phyloP scores from a whole-genome alignment of 2,329 filamentous ascomycete species.

The Dothistroma pini region DNA sequence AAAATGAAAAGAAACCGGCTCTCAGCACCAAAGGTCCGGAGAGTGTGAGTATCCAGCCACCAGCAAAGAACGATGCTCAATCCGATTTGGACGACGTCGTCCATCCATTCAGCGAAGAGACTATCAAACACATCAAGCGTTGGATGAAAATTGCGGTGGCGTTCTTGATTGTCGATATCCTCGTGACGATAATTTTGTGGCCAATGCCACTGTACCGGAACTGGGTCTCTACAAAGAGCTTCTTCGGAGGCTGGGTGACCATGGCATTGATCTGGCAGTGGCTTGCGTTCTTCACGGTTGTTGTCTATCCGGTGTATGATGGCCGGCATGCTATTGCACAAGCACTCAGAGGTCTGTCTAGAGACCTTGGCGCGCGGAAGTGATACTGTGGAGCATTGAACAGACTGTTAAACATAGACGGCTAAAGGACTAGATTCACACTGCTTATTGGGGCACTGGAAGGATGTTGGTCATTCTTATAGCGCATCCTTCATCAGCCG shows the following conservation, averaged over 20 bases:
- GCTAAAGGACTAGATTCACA: too few species aligned
- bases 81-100: constrained; percentile 31
- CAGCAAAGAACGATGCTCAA: not conserved
- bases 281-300: constrained; percentile 44
- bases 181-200: constrained; percentile 48
- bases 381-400: not conserved
- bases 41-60: not conserved
- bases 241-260: constrained; percentile 46
- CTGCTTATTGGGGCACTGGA: too few species aligned
- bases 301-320: constrained; percentile 49
- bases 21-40: not conserved
- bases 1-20: constrained; percentile 6
- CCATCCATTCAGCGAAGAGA: constrained; percentile 43
- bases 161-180: constrained; percentile 42
- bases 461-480: too few species aligned
- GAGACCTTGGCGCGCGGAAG: constrained; percentile 3
- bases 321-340: constrained; percentile 42
- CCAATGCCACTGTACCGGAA: constrained; percentile 50
- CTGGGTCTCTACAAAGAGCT: constrained; percentile 48
- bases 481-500: not conserved
- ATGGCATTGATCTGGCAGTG: constrained; percentile 50
- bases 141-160: constrained; percentile 36
- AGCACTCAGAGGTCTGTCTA: constrained; percentile 26
- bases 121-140: constrained; percentile 26
- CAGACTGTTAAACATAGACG: not conserved